These are phyloP conservation scores for Hydrangea macrophylla DNA, from an alignment of 148 eudicot species.

Conservation along the genomic window DNA sequence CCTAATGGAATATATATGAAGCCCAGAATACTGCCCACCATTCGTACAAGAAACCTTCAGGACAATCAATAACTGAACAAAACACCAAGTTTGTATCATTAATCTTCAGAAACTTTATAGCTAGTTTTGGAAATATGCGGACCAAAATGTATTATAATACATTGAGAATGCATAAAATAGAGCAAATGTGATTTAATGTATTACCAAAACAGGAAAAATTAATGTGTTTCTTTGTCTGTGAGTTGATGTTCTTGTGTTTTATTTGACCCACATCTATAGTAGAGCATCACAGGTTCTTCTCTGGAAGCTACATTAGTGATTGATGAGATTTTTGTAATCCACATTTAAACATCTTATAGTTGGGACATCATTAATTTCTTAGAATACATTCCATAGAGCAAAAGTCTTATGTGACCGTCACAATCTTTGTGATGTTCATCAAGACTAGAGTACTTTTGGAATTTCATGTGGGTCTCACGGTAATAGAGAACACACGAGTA, in stretches of 20 bases:
- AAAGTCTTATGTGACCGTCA: too few relatives aligned
- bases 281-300: neutral
- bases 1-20: conserved; percentile 20
- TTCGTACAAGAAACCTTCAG: conserved; percentile 23
- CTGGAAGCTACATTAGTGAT: neutral
- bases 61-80: conserved; percentile 26
- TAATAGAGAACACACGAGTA: too few relatives aligned
- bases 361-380: neutral
- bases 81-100: neutral
- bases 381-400: too few relatives aligned
- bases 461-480: too few relatives aligned
- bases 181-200: neutral
- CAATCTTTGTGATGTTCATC: too few relatives aligned
- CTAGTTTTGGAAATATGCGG: neutral
- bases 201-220: neutral
- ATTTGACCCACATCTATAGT: neutral
- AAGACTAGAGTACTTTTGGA: too few relatives aligned
- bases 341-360: neutral
- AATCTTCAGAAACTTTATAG: neutral
- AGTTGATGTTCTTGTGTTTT: too few relatives aligned
- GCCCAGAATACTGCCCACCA: conserved; percentile 34
- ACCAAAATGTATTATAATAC: neutral
- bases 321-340: neutral
- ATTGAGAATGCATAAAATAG: neutral
- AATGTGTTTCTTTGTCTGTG: too few relatives aligned